Base-by-base conservation (phyloP, 345 rosid species). In the Boechera divaricarpa region DNA sequence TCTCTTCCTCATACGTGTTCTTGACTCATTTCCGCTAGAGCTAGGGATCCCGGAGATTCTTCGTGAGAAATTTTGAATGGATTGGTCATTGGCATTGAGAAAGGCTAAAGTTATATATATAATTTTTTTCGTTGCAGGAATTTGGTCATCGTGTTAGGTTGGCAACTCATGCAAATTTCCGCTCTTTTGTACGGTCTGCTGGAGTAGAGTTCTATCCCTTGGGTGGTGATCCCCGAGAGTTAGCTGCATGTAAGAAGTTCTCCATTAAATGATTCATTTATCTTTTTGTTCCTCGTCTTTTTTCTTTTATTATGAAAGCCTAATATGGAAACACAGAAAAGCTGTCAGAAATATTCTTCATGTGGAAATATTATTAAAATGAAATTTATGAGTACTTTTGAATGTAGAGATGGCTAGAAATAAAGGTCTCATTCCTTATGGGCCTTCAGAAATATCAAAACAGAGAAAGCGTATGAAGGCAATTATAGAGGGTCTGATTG, bases 151-250 rank as follows among this genome's bases (percentile, higher is more conserved):
- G n/a, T n/a, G n/a, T n/a, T n/a, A n/a, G n/a, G n/a, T n/a, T n/a
- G n/a, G n/a, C n/a, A n/a, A n/a, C n/a, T n/a, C n/a, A n/a, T n/a
- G n/a, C n/a, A n/a, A n/a, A n/a, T n/a, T n/a, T n/a, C n/a, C n/a
- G n/a, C n/a, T n/a, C n/a, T n/a, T n/a, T n/a, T n/a, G n/a, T n/a
- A n/a, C n/a, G n/a, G n/a, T n/a, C n/a, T n/a, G n/a, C n/a, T n/a
- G n/a, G n/a, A n/a, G n/a, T n/a, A n/a, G n/a, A n/a, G n/a, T n/a
- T n/a, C n/a, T n/a, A n/a, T n/a, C n/a, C n/a, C n/a, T n/a, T n/a
- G n/a, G n/a, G n/a, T n/a, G 98, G 98, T 78, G 99, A 95, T 84
- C 99, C 98, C 69, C 88, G 96, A 53, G 90, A 86, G 74, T 83
- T 95, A 83, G 98, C 99, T 79, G 97, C 83, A 87, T 92, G 99